A percentile compares a stretch with the other conserved stretches of the same genome.
phyloP scores from a whole-genome alignment of 2,329 filamentous ascomycete genomes.

The Monosporascus sp. region DNA sequence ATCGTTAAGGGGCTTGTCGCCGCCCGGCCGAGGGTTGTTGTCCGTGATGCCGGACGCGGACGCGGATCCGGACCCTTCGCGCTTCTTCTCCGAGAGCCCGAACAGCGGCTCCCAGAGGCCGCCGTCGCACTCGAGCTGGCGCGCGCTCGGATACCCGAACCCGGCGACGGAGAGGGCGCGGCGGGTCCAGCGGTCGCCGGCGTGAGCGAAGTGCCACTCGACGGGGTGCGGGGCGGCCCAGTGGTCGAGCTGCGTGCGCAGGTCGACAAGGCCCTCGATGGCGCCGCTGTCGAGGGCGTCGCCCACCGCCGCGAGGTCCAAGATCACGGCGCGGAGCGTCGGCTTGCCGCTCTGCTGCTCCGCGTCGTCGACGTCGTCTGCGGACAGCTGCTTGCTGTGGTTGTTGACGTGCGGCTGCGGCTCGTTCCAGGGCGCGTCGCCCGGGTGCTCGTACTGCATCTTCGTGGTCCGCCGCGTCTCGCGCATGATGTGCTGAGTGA shows the following conservation, averaged over 20 bases:
- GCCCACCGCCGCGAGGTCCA: conserved; percentile 55
- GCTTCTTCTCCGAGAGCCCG: conserved; percentile 13
- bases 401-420: conserved; percentile 32
- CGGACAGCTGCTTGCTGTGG: conserved; percentile 18
- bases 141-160: conserved; percentile 41
- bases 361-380: conserved; percentile 24
- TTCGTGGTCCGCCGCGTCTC: conserved; percentile 36
- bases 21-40: neutral
- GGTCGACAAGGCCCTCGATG: conserved; percentile 51
- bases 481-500: conserved; percentile 35
- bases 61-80: too few relatives aligned
- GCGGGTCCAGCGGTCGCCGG: conserved; percentile 53
- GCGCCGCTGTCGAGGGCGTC: conserved; percentile 51
- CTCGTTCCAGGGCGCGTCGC: conserved; percentile 53
- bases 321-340: conserved; percentile 47
- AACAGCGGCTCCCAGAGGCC: conserved; percentile 10
- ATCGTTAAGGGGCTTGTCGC: neutral
- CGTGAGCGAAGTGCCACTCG: conserved; percentile 50
- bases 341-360: conserved; percentile 30
- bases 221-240: conserved; percentile 44
- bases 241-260: conserved; percentile 49
- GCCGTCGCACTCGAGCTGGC: neutral
- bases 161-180: conserved; percentile 51
- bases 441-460: conserved; percentile 29
- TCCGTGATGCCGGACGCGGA: too few relatives aligned